These are phyloP conservation scores for Tulasnella sp. DNA, from an alignment of 768 basidiomycete genomes.

Conservation along the genomic window DNA sequence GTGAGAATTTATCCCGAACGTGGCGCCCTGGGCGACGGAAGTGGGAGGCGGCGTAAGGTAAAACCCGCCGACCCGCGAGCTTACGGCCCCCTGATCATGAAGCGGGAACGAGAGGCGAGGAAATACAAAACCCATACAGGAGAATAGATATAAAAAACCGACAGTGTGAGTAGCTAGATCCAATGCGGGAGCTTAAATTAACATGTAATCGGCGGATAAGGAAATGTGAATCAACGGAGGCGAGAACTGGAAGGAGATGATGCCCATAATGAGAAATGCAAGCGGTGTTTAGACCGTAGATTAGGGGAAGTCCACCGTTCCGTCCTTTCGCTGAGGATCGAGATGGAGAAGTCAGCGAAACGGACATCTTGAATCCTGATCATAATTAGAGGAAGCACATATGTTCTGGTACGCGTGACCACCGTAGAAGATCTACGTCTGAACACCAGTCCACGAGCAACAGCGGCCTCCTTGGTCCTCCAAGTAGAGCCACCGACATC, in stretches of 20 bases:
- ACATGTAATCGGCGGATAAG: background rate
- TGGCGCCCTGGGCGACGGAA: background rate
- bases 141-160: background rate
- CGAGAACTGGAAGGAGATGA: background rate
- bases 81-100: background rate
- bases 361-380: conserved; percentile 5
- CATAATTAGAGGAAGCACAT: conserved; percentile 19
- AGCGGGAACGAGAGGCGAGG: background rate
- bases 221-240: background rate
- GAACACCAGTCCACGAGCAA: conserved; percentile 1
- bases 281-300: background rate
- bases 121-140: background rate
- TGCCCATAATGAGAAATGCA: background rate
- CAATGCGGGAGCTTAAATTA: background rate
- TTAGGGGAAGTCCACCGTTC: background rate
- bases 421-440: conserved; percentile 15
- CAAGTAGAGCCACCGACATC: background rate
- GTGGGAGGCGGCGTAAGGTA: background rate
- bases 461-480: background rate
- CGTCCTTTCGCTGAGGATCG: background rate
- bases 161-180: background rate
- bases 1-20: background rate
- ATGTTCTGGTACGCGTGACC: conserved; percentile 8
- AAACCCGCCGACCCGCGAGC: background rate
- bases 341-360: conserved; percentile 19